Percentiles rank a stretch among this genome's conserved stretches.
These are phyloP conservation scores for Lepidium campestre DNA, from an alignment of 441 rosid genomes.

Conservation along the genomic window DNA sequence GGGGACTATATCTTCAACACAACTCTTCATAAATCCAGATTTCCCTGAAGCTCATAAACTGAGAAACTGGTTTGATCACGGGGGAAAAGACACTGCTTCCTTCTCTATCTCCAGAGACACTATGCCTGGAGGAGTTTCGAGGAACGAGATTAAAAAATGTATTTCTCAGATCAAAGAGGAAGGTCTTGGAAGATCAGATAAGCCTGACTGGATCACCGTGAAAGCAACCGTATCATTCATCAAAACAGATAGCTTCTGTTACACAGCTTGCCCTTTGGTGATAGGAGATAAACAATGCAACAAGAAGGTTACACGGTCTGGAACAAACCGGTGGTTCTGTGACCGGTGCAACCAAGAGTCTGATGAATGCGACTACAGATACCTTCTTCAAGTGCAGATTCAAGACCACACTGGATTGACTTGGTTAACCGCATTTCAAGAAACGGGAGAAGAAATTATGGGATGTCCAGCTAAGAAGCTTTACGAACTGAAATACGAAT, in stretches of 20 bases:
- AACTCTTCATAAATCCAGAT: constrained; percentile 77
- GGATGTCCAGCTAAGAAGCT: constrained; percentile 71
- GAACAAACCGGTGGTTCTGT: constrained; percentile 62
- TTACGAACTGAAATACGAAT: constrained; percentile 51
- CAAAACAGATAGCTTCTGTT: constrained; percentile 72
- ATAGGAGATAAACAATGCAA: constrained; percentile 86
- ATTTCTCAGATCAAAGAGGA: constrained; percentile 73
- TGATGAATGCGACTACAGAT: constrained; percentile 78
- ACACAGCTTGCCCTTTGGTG: constrained; percentile 86
- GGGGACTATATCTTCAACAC: constrained; percentile 68
- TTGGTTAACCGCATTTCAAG: constrained; percentile 92
- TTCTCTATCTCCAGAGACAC: constrained; percentile 68
- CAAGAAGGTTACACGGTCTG: constrained; percentile 64
- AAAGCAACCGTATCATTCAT: constrained; percentile 60
- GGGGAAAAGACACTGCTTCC: constrained; percentile 52
- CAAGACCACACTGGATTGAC: constrained; percentile 80
- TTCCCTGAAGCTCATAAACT: constrained; percentile 61
- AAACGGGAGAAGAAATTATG: constrained; percentile 74
- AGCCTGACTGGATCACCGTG: constrained; percentile 81
- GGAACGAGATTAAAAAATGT: constrained; percentile 60
- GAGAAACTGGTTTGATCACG: constrained; percentile 74
- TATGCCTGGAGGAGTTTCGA: constrained; percentile 41
- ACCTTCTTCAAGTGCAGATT: constrained; percentile 83
- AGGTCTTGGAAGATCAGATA: constrained; percentile 85
- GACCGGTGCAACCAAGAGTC: constrained; percentile 86